Evolutionary conservation across 1,139 yeast species (phyloP), one percentile per base, ranked within the genome.

Genomic region (Candida freyschussii): DNA sequence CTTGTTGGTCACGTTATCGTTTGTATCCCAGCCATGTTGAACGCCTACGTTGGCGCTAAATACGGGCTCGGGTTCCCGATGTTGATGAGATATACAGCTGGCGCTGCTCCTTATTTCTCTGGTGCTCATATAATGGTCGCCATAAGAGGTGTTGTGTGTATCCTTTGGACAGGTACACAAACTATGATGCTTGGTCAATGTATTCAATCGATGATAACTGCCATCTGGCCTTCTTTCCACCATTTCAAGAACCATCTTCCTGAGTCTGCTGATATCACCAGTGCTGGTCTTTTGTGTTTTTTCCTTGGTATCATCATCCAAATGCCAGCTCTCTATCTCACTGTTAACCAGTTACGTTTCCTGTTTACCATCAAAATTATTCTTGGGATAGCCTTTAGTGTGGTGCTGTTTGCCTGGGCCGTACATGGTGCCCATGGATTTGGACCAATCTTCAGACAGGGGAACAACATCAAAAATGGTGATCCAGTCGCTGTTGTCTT

Each of bases 211-310:
- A 43, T 64, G 59, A 45, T 72, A 25, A 43, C 52, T 33, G 63
- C 75, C 11, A 60, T 68, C 30, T 63, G 68, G 63, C 67, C 66
- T 19, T 52, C 57, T 25, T 62, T 65, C 30, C 46, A 44, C 17
- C 43, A 57, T 34, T 56, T 64, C 39, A 53, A 53, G 12, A 65
- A 66, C 39, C 51, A 48, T 17, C 50, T 65, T 21, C 66, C 68
- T 4, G 60, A 36, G 7, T 45, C 50, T 22, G 53, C 57, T 27
- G 59, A 63, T 22, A 57, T 67, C 26, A 56, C 63, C 9, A 57
- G 62, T 26, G 56, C 60, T 13, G 49, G 52, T 27, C 52, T 62
- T 43, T 49, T 57, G 14, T 57, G 63, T 17, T 62, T 57, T 41
- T 50, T 60, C 34, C 36, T 62, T 14, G 62, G 59, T 39, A 55